A percentile compares a stretch with the other conserved stretches of the same genome.
Evolutionary conservation across 2,329 filamentous ascomycete species (phyloP).

Genomic region (Fusarium illudens): DNA sequence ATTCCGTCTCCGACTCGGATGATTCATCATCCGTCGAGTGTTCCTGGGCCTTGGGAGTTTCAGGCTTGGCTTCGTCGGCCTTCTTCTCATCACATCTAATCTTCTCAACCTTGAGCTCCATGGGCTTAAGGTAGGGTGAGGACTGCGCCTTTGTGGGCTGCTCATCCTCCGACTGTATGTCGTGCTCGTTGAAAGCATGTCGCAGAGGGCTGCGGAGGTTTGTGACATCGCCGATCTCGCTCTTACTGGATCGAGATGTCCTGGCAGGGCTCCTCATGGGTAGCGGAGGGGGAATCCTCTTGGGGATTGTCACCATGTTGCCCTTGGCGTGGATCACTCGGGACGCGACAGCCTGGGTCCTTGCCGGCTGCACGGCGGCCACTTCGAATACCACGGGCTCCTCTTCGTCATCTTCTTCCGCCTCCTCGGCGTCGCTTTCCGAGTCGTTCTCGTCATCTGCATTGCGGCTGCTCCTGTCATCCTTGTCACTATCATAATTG

Average conservation of each 20-base stretch:
- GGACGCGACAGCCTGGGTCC: conserved; percentile 66
- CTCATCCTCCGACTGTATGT: conserved; percentile 39
- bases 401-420: conserved; percentile 50
- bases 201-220: conserved; percentile 60
- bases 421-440: conserved; percentile 29
- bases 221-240: conserved; percentile 67
- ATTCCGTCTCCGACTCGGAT: conserved; percentile 36
- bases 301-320: conserved; percentile 84
- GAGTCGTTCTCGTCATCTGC: conserved; percentile 39
- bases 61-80: conserved; percentile 7
- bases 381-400: conserved; percentile 76
- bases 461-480: conserved; percentile 40
- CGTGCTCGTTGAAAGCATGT: conserved; percentile 55
- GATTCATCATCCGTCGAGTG: conserved; percentile 11
- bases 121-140: conserved; percentile 33
- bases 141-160: conserved; percentile 26
- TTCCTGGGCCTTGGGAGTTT: conserved; percentile 1
- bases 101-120: conserved; percentile 35
- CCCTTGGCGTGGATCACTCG: conserved; percentile 77
- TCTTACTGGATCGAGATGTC: conserved; percentile 59
- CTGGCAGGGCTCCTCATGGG: conserved; percentile 79
- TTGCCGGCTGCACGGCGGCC: conserved; percentile 63
- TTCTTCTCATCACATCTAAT: conserved; percentile 10
- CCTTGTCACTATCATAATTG: conserved; percentile 39
- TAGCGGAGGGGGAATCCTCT: conserved; percentile 78